A percentile compares a stretch with the other conserved stretches of the same genome.
Evolutionary conservation across 805 yeast genomes (phyloP).

Genomic region (Maudiozyma turicensis): DNA sequence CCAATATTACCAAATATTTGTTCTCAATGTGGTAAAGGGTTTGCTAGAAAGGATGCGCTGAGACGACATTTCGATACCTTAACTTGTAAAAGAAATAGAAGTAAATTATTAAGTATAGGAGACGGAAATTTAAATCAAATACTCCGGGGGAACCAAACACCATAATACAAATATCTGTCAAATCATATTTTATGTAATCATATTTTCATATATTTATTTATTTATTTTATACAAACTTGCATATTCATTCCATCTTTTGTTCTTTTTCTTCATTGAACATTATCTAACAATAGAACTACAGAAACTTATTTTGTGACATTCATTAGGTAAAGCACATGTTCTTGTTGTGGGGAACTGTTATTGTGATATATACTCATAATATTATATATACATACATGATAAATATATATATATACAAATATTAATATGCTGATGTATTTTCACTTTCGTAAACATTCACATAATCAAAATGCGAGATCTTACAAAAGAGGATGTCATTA

Average conservation of each 20-base stretch:
- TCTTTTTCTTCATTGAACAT: too few relatives aligned
- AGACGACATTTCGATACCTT: conserved; percentile 65
- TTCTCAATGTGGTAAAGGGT: conserved; percentile 66
- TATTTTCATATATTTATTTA: background rate
- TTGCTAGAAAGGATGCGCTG: conserved; percentile 73
- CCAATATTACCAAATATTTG: conserved; percentile 65
- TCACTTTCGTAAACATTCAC: too few relatives aligned
- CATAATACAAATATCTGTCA: conserved; percentile 4
- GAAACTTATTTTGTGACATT: too few relatives aligned
- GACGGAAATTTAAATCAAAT: conserved; percentile 24
- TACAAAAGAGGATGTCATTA: background rate
- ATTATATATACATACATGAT: background rate
- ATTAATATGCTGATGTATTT: background rate
- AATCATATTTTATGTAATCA: background rate
- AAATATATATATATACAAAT: background rate
- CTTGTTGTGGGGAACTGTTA: too few relatives aligned
- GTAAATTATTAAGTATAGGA: conserved; percentile 32
- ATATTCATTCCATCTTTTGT: background rate
- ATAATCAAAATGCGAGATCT: too few relatives aligned
- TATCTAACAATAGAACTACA: too few relatives aligned
- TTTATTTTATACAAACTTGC: background rate
- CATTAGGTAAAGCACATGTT: too few relatives aligned
- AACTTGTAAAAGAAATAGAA: conserved; percentile 65
- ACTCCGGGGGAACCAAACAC: conserved; percentile 6
- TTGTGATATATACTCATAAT: background rate